Evolutionary conservation across 805 yeast species (phyloP).

Genomic region (Blastobotrys peoriensis): DNA sequence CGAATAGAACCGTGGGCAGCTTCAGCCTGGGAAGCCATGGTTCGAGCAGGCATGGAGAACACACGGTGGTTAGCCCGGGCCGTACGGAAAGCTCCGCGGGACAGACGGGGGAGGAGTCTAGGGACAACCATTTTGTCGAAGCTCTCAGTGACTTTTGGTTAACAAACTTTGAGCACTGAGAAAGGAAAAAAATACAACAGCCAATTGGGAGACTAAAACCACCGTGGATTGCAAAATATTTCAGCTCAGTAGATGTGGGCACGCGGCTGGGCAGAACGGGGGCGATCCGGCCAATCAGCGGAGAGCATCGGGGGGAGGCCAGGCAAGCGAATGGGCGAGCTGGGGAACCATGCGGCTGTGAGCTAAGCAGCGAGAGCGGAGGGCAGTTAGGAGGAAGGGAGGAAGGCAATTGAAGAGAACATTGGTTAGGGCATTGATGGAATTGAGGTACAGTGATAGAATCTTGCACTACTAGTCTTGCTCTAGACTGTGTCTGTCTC

Average conservation of each 20-base stretch:
- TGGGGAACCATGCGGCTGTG: too few species aligned
- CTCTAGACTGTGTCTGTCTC: too few species aligned
- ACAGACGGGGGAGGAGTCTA: conserved; percentile 36
- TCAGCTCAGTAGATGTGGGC: not conserved
- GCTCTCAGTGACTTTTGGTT: not conserved
- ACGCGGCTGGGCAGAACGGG: not conserved
- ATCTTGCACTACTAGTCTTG: too few species aligned
- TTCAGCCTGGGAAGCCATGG: conserved; percentile 74
- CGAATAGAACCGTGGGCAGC: conserved; percentile 70
- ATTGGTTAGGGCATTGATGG: too few species aligned
- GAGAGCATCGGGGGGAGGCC: too few species aligned
- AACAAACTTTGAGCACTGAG: not conserved
- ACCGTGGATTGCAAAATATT: not conserved
- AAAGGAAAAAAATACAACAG: not conserved
- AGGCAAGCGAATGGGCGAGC: too few species aligned
- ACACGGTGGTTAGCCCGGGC: conserved; percentile 72
- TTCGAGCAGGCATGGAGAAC: conserved; percentile 46
- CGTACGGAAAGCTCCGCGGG: conserved; percentile 84
- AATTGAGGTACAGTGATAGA: too few species aligned
- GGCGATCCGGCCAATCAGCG: too few species aligned
- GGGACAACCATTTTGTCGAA: conserved; percentile 53
- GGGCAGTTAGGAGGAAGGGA: too few species aligned
- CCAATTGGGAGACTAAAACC: not conserved
- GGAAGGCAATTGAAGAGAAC: too few species aligned
- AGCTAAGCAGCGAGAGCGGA: too few species aligned